Evolutionary conservation across 2,329 filamentous ascomycete genomes (phyloP).

Genomic region (Beauveria sp.): DNA sequence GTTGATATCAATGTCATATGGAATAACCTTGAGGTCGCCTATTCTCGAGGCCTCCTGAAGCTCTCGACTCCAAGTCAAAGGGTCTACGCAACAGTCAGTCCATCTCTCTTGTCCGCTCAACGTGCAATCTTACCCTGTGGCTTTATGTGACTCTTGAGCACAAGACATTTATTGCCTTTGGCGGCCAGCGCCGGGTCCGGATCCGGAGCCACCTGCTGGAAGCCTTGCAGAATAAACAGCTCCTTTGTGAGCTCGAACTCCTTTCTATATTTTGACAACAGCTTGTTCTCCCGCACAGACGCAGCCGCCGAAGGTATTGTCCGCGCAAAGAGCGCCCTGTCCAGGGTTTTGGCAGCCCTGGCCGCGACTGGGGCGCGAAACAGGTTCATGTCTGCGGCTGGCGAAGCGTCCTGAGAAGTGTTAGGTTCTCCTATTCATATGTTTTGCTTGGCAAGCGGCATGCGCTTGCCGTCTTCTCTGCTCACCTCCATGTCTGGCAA

Average conservation of each 20-base stretch:
- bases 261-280: conserved; percentile 65
- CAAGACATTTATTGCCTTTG: conserved; percentile 52
- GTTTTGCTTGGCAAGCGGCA: not conserved
- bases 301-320: conserved; percentile 72
- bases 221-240: conserved; percentile 54
- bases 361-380: conserved; percentile 71
- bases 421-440: not conserved
- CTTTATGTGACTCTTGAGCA: conserved; percentile 51
- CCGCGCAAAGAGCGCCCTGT: conserved; percentile 75
- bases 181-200: conserved; percentile 47
- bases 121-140: conserved; percentile 32
- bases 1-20: conserved; percentile 67
- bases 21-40: conserved; percentile 62
- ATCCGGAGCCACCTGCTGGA: conserved; percentile 56
- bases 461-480: not conserved
- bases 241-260: conserved; percentile 59
- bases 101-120: not conserved
- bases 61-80: conserved; percentile 67
- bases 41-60: conserved; percentile 61
- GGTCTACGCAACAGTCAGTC: conserved; percentile 23
- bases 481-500: conserved; percentile 8
- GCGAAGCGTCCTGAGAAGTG: not conserved
- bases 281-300: conserved; percentile 63
- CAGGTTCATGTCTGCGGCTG: conserved; percentile 39
- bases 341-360: conserved; percentile 70